phyloP scores from a whole-genome alignment of 352 stramenopile species.

The Phytophthora europaea region DNA sequence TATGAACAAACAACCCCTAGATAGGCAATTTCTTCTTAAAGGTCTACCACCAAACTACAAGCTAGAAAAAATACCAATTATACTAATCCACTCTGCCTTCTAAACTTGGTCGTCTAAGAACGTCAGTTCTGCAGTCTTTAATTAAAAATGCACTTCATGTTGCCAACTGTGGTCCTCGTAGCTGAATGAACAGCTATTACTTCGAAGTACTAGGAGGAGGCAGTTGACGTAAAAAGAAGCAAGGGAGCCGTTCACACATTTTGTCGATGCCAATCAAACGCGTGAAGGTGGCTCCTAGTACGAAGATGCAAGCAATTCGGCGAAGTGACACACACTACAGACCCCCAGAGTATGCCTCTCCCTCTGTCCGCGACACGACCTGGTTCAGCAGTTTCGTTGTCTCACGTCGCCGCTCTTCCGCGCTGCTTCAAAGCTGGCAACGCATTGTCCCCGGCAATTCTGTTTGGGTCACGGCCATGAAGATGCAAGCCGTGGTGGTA shows the following conservation, averaged over 20 bases:
- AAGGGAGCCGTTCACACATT: background rate
- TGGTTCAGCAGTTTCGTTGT: background rate
- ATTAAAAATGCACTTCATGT: no score
- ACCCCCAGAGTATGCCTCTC: background rate
- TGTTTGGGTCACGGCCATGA: background rate
- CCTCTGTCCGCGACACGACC: background rate
- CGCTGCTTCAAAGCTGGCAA: background rate
- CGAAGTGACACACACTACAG: background rate
- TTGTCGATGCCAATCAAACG: background rate
- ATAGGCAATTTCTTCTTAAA: background rate
- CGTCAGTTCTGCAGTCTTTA: background rate
- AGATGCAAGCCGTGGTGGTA: conserved; percentile 18
- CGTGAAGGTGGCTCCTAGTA: background rate
- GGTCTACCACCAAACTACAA: background rate
- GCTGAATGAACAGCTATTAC: background rate
- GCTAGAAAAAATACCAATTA: no score
- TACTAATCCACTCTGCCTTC: background rate
- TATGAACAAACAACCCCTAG: no score
- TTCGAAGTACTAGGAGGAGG: conserved; percentile 1
- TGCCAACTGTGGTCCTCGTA: no score
- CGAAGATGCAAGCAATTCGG: background rate
- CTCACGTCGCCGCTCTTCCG: background rate
- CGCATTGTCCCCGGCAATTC: background rate
- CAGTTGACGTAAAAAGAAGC: background rate
- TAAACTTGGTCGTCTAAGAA: background rate